Base-by-base conservation (phyloP, 2,329 filamentous ascomycete genomes). In the Rosellinia necatrix region DNA sequence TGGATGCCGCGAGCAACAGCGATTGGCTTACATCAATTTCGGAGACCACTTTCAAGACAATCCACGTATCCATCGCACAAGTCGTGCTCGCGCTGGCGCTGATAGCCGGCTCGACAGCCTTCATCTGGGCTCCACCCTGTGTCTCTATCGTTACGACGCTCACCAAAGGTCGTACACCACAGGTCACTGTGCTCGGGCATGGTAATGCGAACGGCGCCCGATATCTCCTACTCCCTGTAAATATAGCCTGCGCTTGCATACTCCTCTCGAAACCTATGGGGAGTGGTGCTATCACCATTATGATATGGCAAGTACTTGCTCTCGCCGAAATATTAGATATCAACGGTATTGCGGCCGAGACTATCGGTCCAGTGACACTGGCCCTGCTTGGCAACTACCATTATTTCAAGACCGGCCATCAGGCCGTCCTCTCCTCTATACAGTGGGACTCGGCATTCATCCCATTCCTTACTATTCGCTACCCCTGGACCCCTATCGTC, bases 381-480 rank as follows among this genome's bases (percentile, higher is more conserved):
- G 93, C 87, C 9, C 76, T 97, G n/a, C 84, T 99, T 1, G 94
- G 92, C 57, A 91, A 89, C 67, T 96, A 93, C 74, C 88, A 97
- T 77, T 99, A 87, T 78, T 99, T 99, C 84, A 97, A 96, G 71
- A 99, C 94, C 0, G 94, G 94, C 59, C 94, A 99, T 73, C 93
- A 97, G 74, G 93, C 93, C 10, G 89, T 87, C 0, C 82, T 96
- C 21, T 83, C 87, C 64, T 90, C 86, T 63, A 93, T 99, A 68
- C 94, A 99, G 70, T 99, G 94, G 94, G 94, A 99, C 75, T 84
- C 85, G 17, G 93, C 92, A 3, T 99, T 99, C 75, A 90, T 99
- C 63, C 90, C 93, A 0, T 81, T 97, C 6, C 85, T 88, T 56
- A 85, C 84, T 5, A 84, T 99, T 61, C 84, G 84, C 54, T 97